Percentiles rank a stretch among this genome's conserved stretches.
Conservation (phyloP, 2,329 filamentous ascomycete species). For the Nigrograna mackinnonii region DNA sequence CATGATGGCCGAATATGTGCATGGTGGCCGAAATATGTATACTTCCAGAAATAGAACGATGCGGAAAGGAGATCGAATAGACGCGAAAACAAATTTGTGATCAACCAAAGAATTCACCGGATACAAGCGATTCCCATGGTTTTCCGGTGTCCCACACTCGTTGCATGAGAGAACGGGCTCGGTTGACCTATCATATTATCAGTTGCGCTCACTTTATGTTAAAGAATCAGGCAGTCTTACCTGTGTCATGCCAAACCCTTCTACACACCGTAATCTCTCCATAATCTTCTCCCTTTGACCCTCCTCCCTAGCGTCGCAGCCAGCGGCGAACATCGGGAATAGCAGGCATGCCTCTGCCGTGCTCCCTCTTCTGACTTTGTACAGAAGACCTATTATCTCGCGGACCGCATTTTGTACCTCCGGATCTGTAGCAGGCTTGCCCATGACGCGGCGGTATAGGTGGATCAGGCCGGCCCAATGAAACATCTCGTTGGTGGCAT, state of each 20-base stretch:
- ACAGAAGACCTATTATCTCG: constrained; percentile 66
- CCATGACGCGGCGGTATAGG: constrained; percentile 73
- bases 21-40: too few species aligned
- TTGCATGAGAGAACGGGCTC: constrained; percentile 68
- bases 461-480: constrained; percentile 80
- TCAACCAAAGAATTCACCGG: constrained; percentile 68
- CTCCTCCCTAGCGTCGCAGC: constrained; percentile 68
- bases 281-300: constrained; percentile 64
- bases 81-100: too few species aligned
- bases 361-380: constrained; percentile 65
- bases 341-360: constrained; percentile 75
- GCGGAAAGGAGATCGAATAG: too few species aligned
- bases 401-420: constrained; percentile 67
- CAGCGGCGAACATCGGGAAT: constrained; percentile 83
- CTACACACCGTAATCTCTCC: constrained; percentile 67
- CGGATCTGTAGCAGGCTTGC: constrained; percentile 58
- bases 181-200: constrained; percentile 50
- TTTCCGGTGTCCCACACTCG: constrained; percentile 69
- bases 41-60: too few species aligned
- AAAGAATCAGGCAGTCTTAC: constrained; percentile 46
- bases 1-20: too few species aligned
- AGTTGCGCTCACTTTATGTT: background rate
- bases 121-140: constrained; percentile 70
- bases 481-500: constrained; percentile 76
- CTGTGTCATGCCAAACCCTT: constrained; percentile 77